phyloP scores from a whole-genome alignment of 345 rosid genomes.

The Hibiscus tridactylites region DNA sequence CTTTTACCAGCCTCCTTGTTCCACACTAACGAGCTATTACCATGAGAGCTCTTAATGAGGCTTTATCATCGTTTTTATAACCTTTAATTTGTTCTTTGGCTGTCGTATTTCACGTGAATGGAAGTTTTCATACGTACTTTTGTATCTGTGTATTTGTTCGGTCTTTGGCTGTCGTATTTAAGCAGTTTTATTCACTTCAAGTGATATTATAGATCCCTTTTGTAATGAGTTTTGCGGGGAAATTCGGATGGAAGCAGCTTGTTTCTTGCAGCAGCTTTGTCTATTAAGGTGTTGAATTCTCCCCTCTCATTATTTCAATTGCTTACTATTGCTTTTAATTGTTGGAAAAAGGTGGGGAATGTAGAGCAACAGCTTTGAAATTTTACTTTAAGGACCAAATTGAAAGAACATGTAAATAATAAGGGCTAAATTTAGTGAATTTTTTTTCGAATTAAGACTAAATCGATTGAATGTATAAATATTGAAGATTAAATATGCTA shows the following conservation, averaged over 20 bases:
- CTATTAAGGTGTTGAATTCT: slow-evolving; percentile 66
- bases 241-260: slow-evolving; percentile 92
- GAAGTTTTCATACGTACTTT: not conserved
- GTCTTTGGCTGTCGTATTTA: not conserved
- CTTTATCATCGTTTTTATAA: not conserved
- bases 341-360: not conserved
- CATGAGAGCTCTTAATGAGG: not conserved
- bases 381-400: no score
- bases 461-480: no score
- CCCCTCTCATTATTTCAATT: not conserved
- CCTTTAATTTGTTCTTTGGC: not conserved
- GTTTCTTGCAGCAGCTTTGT: slow-evolving; percentile 91
- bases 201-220: slow-evolving; percentile 58
- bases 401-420: no score
- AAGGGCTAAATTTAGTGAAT: no score
- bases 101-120: not conserved
- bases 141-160: not conserved
- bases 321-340: not conserved
- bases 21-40: not conserved
- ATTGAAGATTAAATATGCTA: no score
- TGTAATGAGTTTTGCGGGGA: slow-evolving; percentile 75
- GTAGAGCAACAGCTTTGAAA: no score
- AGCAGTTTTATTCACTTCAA: not conserved
- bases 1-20: not conserved
- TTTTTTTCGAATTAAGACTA: no score